phyloP scores from a whole-genome alignment of 2,329 filamentous ascomycete genomes.

The Verticillium isaacii region DNA sequence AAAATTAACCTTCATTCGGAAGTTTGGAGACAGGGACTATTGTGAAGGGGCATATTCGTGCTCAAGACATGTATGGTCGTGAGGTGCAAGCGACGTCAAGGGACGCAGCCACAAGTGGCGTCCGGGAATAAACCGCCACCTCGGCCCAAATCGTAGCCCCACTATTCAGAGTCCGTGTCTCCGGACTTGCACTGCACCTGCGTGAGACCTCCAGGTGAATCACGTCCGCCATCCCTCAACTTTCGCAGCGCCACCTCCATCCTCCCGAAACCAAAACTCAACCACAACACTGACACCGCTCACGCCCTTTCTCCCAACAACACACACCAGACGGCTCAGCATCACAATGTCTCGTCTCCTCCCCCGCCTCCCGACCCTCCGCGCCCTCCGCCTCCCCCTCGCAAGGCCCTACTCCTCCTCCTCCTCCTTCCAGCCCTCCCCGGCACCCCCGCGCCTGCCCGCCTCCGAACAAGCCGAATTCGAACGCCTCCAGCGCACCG shows the following conservation, averaged over 20 bases:
- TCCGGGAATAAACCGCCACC: too few species aligned
- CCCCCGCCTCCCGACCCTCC: slow-evolving; percentile 10
- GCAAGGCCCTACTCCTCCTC: slow-evolving; percentile 8
- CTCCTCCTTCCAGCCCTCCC: slow-evolving; percentile 44
- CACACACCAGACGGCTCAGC: neutral
- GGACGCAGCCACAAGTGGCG: too few species aligned
- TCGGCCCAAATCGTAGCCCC: too few species aligned
- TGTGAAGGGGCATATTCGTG: too few species aligned
- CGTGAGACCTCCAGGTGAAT: too few species aligned
- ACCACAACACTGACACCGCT: neutral
- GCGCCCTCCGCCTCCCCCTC: slow-evolving; percentile 9
- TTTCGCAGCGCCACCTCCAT: neutral
- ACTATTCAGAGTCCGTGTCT: too few species aligned
- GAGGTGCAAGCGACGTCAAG: too few species aligned
- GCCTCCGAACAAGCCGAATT: slow-evolving; percentile 87
- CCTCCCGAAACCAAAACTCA: neutral
- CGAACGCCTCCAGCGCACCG: slow-evolving; percentile 72
- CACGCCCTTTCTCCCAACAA: neutral
- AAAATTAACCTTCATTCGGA: too few species aligned
- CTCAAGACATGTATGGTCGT: too few species aligned
- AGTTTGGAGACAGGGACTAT: too few species aligned
- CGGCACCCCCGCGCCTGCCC: slow-evolving; percentile 80
- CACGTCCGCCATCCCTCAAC: too few species aligned
- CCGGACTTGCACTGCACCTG: too few species aligned
- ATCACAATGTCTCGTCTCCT: slow-evolving; percentile 19